Evolutionary conservation across 148 eudicot species (phyloP).

Genomic region (Bassia scoparia): DNA sequence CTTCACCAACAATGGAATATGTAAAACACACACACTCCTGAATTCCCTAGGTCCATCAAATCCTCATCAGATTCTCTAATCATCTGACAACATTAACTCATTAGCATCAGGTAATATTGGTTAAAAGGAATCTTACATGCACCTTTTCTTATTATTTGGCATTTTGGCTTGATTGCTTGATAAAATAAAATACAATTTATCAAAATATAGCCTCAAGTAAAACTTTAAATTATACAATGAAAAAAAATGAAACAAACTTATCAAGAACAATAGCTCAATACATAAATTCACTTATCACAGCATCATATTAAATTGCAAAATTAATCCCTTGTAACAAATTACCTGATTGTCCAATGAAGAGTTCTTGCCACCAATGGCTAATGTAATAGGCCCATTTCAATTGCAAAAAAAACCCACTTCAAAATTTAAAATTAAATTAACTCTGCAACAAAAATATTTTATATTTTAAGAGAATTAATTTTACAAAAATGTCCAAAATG

Average conservation of each 20-base stretch:
- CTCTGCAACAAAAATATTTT: not conserved
- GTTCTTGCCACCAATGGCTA: conserved; percentile 43
- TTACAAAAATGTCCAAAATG: not conserved
- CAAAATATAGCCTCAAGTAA: too few species aligned
- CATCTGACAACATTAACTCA: too few species aligned
- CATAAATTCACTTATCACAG: not conserved
- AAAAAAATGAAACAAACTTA: not conserved
- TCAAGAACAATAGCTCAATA: not conserved
- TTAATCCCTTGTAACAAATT: not conserved
- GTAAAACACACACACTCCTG: not conserved
- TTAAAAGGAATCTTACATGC: not conserved
- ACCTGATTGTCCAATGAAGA: conserved; percentile 46
- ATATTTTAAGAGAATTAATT: not conserved
- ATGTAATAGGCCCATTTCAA: conserved; percentile 37
- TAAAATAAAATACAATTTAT: too few species aligned
- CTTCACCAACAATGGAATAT: not conserved
- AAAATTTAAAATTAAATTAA: not conserved
- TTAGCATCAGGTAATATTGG: not conserved
- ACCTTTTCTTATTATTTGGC: too few species aligned
- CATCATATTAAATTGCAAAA: not conserved
- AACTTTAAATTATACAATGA: too few species aligned
- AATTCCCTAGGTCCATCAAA: not conserved
- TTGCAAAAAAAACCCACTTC: conserved; percentile 10
- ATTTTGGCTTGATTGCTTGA: too few species aligned
- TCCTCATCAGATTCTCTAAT: not conserved